Evolutionary conservation across 305 asterid genomes (phyloP).

Genomic region (Ilex paraguariensis): DNA sequence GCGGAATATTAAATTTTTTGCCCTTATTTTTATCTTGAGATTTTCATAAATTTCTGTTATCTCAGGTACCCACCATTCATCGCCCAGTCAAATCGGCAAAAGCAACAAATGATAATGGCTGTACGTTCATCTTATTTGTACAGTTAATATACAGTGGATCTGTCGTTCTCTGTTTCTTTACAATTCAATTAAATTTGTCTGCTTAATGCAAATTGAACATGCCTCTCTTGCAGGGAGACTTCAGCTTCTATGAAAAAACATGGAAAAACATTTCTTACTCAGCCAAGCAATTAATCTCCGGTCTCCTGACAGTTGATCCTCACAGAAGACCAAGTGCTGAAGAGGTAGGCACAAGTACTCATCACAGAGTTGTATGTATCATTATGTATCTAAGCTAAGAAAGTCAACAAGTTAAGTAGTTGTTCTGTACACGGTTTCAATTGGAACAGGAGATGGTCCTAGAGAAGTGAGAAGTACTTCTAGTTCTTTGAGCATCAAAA

Average conservation of each 20-base stretch:
- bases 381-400: too few species aligned
- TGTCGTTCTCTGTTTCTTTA: too few species aligned
- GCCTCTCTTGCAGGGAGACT: constrained; percentile 42
- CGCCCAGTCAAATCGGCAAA: constrained; percentile 61
- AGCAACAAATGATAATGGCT: constrained; percentile 68
- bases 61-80: constrained; percentile 77
- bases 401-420: too few species aligned
- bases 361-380: background rate
- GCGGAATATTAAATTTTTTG: too few species aligned
- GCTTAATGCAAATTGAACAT: background rate
- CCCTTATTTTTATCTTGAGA: too few species aligned
- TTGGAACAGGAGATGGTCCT: too few species aligned
- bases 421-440: too few species aligned
- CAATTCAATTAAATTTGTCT: too few species aligned
- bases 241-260: constrained; percentile 82
- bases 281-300: constrained; percentile 58
- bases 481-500: too few species aligned
- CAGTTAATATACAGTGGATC: too few species aligned
- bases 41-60: too few species aligned
- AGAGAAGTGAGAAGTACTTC: too few species aligned
- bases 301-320: constrained; percentile 71
- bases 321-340: constrained; percentile 63
- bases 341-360: constrained; percentile 36
- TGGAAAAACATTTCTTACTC: constrained; percentile 83
- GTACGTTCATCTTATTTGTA: constrained; percentile 24